A percentile compares a stretch with the other conserved stretches of the same genome.
Conservation (phyloP, 2,329 filamentous ascomycete genomes). For the Thelonectria discophora region DNA sequence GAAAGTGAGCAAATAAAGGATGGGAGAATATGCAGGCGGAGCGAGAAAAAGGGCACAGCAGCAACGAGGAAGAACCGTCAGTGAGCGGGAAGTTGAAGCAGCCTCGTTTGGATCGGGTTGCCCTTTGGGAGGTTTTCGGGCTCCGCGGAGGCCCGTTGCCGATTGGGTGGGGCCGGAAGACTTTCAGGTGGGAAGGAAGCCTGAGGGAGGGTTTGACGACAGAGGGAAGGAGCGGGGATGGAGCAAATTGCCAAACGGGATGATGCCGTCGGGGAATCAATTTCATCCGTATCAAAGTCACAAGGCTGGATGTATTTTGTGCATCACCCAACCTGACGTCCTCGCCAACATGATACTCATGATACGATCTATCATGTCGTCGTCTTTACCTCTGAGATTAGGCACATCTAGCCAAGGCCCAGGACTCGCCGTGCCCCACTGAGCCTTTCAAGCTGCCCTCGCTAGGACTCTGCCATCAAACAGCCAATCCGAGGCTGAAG, state of each 20-base stretch:
- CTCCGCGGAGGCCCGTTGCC: slow-evolving; percentile 18
- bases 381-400: neutral
- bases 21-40: neutral
- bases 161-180: neutral
- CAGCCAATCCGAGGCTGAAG: neutral
- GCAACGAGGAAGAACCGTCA: neutral
- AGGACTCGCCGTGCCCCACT: neutral
- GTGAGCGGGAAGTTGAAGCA: neutral
- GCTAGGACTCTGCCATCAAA: neutral
- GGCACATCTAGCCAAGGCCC: neutral
- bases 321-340: neutral
- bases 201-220: neutral
- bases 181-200: neutral
- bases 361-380: neutral
- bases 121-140: slow-evolving; percentile 13
- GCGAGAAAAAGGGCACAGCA: neutral
- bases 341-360: neutral
- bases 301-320: neutral
- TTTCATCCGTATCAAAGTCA: neutral
- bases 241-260: neutral
- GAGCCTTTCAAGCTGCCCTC: neutral
- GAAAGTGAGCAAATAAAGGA: neutral
- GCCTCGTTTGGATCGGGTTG: slow-evolving; percentile 1
- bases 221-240: neutral
- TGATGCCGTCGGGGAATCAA: neutral